These are phyloP conservation scores for Fragilaria crotonensis DNA, from an alignment of 108 stramenopile species.

Conservation along the genomic window DNA sequence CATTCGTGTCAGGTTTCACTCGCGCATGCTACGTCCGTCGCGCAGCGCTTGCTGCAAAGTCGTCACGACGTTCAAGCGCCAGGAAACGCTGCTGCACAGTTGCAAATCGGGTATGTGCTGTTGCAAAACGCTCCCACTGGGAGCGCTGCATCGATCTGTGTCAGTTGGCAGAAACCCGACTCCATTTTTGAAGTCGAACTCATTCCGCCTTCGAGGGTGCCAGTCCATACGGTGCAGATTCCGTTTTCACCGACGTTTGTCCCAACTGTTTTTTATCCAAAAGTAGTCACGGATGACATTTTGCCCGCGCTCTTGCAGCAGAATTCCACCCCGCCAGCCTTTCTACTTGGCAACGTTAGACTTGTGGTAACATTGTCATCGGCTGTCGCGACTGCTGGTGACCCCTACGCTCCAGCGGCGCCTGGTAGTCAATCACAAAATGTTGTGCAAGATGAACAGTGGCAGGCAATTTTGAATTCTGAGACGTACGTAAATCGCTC, in stretches of 20 bases:
- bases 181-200: slow-evolving; percentile 62
- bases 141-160: slow-evolving; percentile 2
- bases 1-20: slow-evolving; percentile 40
- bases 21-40: slow-evolving; percentile 44
- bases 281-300: slow-evolving; percentile 25
- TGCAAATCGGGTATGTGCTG: slow-evolving; percentile 13
- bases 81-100: slow-evolving; percentile 20
- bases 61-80: slow-evolving; percentile 29
- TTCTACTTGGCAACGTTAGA: slow-evolving; percentile 27
- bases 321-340: slow-evolving; percentile 11
- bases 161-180: slow-evolving; percentile 54
- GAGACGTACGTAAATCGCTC: slow-evolving; percentile 14
- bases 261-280: slow-evolving; percentile 20
- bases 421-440: neutral
- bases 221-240: neutral
- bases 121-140: neutral
- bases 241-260: neutral
- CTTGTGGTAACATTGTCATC: slow-evolving; percentile 5
- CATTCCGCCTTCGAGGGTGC: slow-evolving; percentile 5
- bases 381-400: neutral
- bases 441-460: slow-evolving; percentile 12
- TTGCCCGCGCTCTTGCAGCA: slow-evolving; percentile 33
- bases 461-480: slow-evolving; percentile 23
- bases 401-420: slow-evolving; percentile 1
- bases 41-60: slow-evolving; percentile 18